Conservation (phyloP, 2,329 filamentous ascomycete genomes). For the Trichoderma atroviride region DNA sequence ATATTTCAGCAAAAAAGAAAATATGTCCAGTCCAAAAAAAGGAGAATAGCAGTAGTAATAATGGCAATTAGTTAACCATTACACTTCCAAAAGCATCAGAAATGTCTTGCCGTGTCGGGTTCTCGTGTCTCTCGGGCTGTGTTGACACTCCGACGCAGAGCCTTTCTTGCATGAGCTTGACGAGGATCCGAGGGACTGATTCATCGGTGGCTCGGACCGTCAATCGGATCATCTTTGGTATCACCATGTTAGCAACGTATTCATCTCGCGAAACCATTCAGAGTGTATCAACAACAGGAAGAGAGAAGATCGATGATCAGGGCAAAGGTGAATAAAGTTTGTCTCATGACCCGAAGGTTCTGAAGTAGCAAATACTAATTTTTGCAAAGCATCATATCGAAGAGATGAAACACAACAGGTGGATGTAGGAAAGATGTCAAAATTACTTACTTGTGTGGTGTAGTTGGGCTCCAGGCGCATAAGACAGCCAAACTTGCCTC, state of each 20-base stretch:
- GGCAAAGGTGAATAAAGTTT: constrained; percentile 23
- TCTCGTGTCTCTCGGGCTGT: constrained; percentile 43
- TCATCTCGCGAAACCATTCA: neutral
- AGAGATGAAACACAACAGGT: neutral
- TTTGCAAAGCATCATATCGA: constrained; percentile 24
- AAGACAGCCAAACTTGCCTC: constrained; percentile 92
- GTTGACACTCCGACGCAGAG: constrained; percentile 60
- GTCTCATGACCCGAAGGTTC: constrained; percentile 26
- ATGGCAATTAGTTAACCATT: constrained; percentile 48
- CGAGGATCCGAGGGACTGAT: constrained; percentile 74
- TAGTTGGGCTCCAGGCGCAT: constrained; percentile 95
- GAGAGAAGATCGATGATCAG: constrained; percentile 1
- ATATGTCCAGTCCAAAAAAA: neutral
- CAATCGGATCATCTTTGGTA: constrained; percentile 82
- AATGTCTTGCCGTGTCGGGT: constrained; percentile 54
- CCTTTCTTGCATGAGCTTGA: constrained; percentile 86
- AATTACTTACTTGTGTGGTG: constrained; percentile 73
- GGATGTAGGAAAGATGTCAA: neutral
- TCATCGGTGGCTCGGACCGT: constrained; percentile 95
- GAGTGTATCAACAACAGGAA: neutral
- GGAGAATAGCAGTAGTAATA: constrained; percentile 13
- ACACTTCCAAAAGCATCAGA: constrained; percentile 59
- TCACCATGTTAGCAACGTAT: constrained; percentile 13
- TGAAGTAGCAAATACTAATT: constrained; percentile 27
- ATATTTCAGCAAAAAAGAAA: constrained; percentile 17